Evolutionary conservation across 345 rosid species (phyloP).

Genomic region (Eucalyptus shirleyi): DNA sequence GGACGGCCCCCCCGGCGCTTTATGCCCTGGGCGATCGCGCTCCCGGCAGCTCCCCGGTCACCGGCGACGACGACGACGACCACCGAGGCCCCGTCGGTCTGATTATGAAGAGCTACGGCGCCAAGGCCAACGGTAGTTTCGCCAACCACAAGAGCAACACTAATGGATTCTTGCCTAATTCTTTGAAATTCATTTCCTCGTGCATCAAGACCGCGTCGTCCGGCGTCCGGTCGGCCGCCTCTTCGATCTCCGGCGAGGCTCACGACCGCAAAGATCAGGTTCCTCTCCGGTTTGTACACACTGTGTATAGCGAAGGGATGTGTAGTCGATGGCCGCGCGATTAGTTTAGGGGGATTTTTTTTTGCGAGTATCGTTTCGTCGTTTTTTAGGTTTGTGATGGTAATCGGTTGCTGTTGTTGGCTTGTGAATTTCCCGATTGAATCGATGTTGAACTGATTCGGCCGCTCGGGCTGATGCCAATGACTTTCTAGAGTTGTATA

Average conservation of each 20-base stretch:
- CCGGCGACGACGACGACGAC: slow-evolving; percentile 6
- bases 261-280: slow-evolving; percentile 75
- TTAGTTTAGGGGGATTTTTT: not conserved
- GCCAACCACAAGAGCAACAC: not conserved
- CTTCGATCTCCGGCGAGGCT: slow-evolving; percentile 59
- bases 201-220: slow-evolving; percentile 87
- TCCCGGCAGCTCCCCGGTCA: slow-evolving; percentile 50
- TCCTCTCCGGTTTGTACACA: not conserved
- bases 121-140: slow-evolving; percentile 7
- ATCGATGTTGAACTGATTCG: not conserved
- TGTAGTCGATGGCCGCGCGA: not conserved
- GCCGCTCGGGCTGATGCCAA: not conserved
- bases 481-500: not conserved
- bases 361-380: not conserved
- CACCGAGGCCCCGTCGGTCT: not conserved
- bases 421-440: not conserved
- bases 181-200: slow-evolving; percentile 77
- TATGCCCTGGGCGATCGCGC: slow-evolving; percentile 41
- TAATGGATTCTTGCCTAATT: slow-evolving; percentile 61
- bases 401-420: not conserved
- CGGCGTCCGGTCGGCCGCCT: slow-evolving; percentile 89
- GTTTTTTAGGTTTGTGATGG: not conserved
- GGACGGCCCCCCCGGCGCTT: not conserved
- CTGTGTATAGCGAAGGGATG: not conserved
- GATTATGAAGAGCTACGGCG: slow-evolving; percentile 3